Conservation (phyloP, 306 rosid species). For the Morella rubra region DNA sequence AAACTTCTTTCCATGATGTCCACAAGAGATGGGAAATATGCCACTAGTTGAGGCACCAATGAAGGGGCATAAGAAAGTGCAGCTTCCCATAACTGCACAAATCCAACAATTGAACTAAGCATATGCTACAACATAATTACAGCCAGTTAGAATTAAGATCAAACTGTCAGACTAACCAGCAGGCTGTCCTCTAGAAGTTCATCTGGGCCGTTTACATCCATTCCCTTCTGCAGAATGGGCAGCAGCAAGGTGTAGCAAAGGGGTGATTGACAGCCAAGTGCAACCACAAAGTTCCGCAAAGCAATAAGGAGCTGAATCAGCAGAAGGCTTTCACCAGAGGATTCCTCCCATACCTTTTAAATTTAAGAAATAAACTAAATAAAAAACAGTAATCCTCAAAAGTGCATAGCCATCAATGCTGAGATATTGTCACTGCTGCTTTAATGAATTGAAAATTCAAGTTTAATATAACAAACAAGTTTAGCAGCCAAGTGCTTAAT, state of each 20-base stretch:
- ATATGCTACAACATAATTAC: slow-evolving; percentile 14
- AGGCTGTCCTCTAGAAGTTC: slow-evolving; percentile 94
- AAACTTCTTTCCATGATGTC: slow-evolving; percentile 86
- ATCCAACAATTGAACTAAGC: slow-evolving; percentile 29
- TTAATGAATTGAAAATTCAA: slow-evolving; percentile 24
- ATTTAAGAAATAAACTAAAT: slow-evolving; percentile 14
- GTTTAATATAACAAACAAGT: slow-evolving; percentile 14
- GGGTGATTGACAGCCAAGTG: slow-evolving; percentile 84
- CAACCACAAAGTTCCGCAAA: slow-evolving; percentile 83
- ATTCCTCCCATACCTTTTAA: slow-evolving; percentile 87
- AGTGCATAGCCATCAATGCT: slow-evolving; percentile 15
- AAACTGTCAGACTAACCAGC: slow-evolving; percentile 63
- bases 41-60: slow-evolving; percentile 81
- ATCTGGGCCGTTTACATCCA: slow-evolving; percentile 87
- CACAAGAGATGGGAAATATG: slow-evolving; percentile 73
- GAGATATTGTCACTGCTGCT: slow-evolving; percentile 21
- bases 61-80: slow-evolving; percentile 92
- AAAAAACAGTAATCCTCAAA: slow-evolving; percentile 12
- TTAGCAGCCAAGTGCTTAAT: not conserved
- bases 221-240: slow-evolving; percentile 81
- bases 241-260: slow-evolving; percentile 75
- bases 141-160: slow-evolving; percentile 11
- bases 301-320: slow-evolving; percentile 96
- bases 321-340: slow-evolving; percentile 90
- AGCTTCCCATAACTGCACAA: slow-evolving; percentile 93